Evolutionary conservation across 2,329 filamentous ascomycete genomes (phyloP).

Genomic region (Trichoderma sp.): DNA sequence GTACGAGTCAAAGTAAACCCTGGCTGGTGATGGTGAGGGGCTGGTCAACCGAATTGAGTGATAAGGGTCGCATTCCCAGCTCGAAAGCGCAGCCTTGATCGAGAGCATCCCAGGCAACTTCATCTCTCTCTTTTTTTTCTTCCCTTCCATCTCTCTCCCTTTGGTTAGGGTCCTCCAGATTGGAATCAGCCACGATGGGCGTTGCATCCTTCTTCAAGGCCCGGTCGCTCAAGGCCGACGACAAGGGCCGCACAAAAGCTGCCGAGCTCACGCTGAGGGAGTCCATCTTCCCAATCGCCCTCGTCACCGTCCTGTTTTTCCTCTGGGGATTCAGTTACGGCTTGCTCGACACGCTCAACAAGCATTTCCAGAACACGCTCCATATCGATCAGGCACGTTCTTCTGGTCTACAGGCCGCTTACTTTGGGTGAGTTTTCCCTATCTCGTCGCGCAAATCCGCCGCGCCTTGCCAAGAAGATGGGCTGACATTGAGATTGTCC

Average conservation of each 20-base stretch:
- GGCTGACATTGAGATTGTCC: slow-evolving; percentile 16
- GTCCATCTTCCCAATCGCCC: slow-evolving; percentile 62
- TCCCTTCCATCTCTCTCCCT: not conserved
- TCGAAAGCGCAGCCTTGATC: not conserved
- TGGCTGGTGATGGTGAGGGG: slow-evolving; percentile 16
- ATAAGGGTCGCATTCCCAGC: slow-evolving; percentile 19
- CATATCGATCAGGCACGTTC: slow-evolving; percentile 44
- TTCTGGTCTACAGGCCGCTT: slow-evolving; percentile 48
- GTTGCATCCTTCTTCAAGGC: slow-evolving; percentile 44
- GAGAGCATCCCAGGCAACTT: not conserved
- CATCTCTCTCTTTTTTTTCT: not conserved
- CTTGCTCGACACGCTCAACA: slow-evolving; percentile 47
- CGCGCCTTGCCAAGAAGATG: not conserved
- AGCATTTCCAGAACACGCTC: slow-evolving; percentile 48
- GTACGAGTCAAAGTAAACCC: slow-evolving; percentile 6
- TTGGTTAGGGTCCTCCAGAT: not conserved
- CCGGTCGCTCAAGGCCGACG: slow-evolving; percentile 44
- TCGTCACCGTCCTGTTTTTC: slow-evolving; percentile 49
- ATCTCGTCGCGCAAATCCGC: slow-evolving; percentile 32
- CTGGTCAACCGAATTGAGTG: slow-evolving; percentile 8
- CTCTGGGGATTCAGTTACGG: slow-evolving; percentile 48
- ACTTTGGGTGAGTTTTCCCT: slow-evolving; percentile 49
- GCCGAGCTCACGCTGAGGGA: slow-evolving; percentile 61
- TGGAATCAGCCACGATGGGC: slow-evolving; percentile 32
- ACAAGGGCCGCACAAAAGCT: slow-evolving; percentile 40